Evolutionary conservation across 2,329 filamentous ascomycete species (phyloP).

Genomic region (Fusarium sacchari): DNA sequence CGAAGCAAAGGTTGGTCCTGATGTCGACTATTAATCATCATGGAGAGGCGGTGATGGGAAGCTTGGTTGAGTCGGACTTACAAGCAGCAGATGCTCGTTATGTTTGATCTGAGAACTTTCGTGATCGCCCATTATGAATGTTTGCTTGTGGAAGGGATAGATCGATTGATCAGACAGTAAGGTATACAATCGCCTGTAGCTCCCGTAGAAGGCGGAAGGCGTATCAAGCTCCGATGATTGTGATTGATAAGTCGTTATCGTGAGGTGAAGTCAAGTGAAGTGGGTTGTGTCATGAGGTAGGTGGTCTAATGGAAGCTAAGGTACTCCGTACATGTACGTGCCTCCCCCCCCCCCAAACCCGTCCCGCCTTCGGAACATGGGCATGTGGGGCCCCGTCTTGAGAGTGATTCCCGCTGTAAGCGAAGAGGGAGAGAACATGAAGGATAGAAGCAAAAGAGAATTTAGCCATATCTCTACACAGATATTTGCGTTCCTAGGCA

Average conservation of each 20-base stretch:
- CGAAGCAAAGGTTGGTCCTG: constrained; percentile 93
- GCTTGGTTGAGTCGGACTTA: constrained; percentile 47
- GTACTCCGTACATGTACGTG: no score
- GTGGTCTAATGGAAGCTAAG: neutral
- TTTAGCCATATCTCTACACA: neutral
- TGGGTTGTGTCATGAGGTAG: constrained; percentile 24
- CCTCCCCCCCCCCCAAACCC: neutral
- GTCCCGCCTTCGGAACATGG: constrained; percentile 18
- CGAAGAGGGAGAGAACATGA: neutral
- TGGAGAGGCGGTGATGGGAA: constrained; percentile 2
- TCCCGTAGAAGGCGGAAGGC: neutral
- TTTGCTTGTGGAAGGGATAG: neutral
- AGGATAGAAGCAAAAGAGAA: neutral
- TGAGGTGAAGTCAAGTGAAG: constrained; percentile 19
- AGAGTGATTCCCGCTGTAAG: constrained; percentile 16
- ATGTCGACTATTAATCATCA: constrained; percentile 48
- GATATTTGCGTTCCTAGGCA: neutral
- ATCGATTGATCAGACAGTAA: neutral
- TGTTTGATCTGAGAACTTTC: constrained; percentile 76
- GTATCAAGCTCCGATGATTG: constrained; percentile 9
- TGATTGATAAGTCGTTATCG: constrained; percentile 40
- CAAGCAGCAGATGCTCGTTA: constrained; percentile 79
- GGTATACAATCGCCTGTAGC: neutral
- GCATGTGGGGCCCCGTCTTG: constrained; percentile 23
- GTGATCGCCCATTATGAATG: constrained; percentile 65